Evolutionary conservation across 164 flowering plant species (phyloP), one percentile per base, ranked within the genome.

Genomic region (Stephania japonica): DNA sequence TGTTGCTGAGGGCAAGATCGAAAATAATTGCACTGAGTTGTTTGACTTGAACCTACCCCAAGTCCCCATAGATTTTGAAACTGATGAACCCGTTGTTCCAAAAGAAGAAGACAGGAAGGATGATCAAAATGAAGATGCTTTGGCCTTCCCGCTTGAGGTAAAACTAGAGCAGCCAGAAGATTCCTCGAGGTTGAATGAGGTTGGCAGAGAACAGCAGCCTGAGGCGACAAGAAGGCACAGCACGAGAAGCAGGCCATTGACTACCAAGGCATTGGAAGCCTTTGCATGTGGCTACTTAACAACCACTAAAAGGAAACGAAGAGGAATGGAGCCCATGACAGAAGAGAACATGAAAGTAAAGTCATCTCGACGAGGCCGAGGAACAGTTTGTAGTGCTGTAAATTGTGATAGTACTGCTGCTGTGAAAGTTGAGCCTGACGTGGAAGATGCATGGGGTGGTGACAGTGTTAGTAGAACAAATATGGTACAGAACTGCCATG

Each of bases 221-320:
- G 66, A 4, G 42, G 26, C 25, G 64, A 79, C 75, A 25, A 38
- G 87, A 73, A 84, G 97, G 82, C 90, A 84, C 50, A 85, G 97
- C 79, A 92, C 87, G 24, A 85, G 97, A 74, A 88, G 72, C 76
- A 78, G 95, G 38, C 91, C 93, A 25, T 75, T 81, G 74, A 88
- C 92, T 3, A 74, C 82, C 7, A 84, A 72, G 78, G 93, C 86
- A 42, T 77, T 92, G 80, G 97, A 89, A 80, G 90, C 95, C 73
- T 72, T 90, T 61, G 92, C 78, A 23, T 70, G 77, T 71, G 93
- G 91, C 43, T 81, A 83, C 65, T 73, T 81, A 10, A 82, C 42
- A 64, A 49, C 77, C 19, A 77, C 41, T 11, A 66, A 68, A 61
- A 73, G 73, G 72, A 81, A 68, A 65, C 63, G 70, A 10, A 85